Percentiles rank a stretch among this genome's conserved stretches.
Evolutionary conservation across 2,329 filamentous ascomycete species (phyloP).

Genomic region (Colletotrichum plurivorum): DNA sequence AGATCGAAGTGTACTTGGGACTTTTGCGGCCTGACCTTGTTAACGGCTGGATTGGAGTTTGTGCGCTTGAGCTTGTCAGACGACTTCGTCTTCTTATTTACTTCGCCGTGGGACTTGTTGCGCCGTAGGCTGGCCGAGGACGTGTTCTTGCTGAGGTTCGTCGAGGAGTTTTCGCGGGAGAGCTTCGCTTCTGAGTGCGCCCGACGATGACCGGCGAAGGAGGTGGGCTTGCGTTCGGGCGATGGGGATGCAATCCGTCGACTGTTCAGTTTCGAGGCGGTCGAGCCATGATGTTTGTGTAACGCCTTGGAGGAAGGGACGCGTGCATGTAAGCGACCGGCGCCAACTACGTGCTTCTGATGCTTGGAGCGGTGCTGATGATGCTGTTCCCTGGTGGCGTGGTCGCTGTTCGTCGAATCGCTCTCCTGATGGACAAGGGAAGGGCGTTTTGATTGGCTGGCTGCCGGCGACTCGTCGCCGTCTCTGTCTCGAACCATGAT

Average conservation of each 20-base stretch:
- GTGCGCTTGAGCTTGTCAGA: conserved; percentile 67
- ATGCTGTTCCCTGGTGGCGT: conserved; percentile 46
- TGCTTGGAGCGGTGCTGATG: conserved; percentile 44
- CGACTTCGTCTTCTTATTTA: conserved; percentile 66
- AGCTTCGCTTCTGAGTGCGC: conserved; percentile 59
- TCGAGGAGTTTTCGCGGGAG: conserved; percentile 58
- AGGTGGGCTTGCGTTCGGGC: conserved; percentile 50
- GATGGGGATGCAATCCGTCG: conserved; percentile 61
- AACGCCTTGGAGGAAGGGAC: conserved; percentile 67
- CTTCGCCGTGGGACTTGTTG: conserved; percentile 72
- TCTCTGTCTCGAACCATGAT: conserved; percentile 61
- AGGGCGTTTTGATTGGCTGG: conserved; percentile 71
- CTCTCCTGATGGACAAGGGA: conserved; percentile 52
- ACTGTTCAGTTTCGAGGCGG: conserved; percentile 54
- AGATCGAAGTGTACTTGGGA: conserved; percentile 75
- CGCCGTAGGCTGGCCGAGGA: conserved; percentile 71
- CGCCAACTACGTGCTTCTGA: conserved; percentile 61
- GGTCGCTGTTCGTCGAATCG: conserved; percentile 54
- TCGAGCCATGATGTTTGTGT: conserved; percentile 58
- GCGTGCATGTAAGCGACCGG: conserved; percentile 64
- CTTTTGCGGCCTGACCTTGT: conserved; percentile 59
- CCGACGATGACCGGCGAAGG: conserved; percentile 46
- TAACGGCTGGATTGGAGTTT: conserved; percentile 64
- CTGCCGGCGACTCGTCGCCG: conserved; percentile 61
- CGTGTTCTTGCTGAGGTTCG: conserved; percentile 66